phyloP scores from a whole-genome alignment of 495 filamentous ascomycete genomes.

The Pseudoneurospora amorphoporcata region DNA sequence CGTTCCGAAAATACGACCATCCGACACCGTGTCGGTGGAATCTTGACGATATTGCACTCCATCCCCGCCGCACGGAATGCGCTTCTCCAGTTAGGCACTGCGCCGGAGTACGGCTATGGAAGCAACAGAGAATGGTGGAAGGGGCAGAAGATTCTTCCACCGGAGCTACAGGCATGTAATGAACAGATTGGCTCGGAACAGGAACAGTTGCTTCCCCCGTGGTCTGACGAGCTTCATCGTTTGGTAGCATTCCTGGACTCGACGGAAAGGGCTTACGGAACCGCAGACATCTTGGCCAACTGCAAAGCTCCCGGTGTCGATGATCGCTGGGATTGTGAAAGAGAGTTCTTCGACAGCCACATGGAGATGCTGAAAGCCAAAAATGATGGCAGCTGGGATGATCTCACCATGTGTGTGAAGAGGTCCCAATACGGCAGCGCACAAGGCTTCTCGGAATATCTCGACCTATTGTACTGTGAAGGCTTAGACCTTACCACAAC shows the following conservation, averaged over 20 bases:
- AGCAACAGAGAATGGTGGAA: constrained; percentile 77
- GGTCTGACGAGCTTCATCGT: constrained; percentile 56
- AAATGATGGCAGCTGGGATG: not conserved
- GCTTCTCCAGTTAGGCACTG: constrained; percentile 45
- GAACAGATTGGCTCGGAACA: constrained; percentile 3
- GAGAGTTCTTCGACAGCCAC: constrained; percentile 17
- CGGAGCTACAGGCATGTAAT: constrained; percentile 45
- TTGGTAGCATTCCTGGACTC: constrained; percentile 78
- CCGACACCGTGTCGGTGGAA: constrained; percentile 50
- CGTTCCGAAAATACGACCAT: constrained; percentile 19
- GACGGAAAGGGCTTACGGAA: constrained; percentile 74
- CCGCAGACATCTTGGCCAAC: constrained; percentile 41
- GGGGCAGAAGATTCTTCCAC: constrained; percentile 50
- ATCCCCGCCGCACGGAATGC: constrained; percentile 75
- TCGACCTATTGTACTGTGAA: not conserved
- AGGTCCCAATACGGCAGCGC: not conserved
- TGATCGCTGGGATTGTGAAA: constrained; percentile 11
- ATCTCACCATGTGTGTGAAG: not conserved
- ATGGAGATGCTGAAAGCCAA: not conserved
- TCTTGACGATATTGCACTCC: constrained; percentile 71
- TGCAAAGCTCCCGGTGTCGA: not conserved
- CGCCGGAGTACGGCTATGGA: constrained; percentile 51
- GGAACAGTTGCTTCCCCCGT: constrained; percentile 17
- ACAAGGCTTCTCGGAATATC: not conserved
- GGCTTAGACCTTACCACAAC: not conserved